Base-by-base conservation (phyloP, 192 early-diverging fungal genomes). In the Paraglomus brasilianum region DNA sequence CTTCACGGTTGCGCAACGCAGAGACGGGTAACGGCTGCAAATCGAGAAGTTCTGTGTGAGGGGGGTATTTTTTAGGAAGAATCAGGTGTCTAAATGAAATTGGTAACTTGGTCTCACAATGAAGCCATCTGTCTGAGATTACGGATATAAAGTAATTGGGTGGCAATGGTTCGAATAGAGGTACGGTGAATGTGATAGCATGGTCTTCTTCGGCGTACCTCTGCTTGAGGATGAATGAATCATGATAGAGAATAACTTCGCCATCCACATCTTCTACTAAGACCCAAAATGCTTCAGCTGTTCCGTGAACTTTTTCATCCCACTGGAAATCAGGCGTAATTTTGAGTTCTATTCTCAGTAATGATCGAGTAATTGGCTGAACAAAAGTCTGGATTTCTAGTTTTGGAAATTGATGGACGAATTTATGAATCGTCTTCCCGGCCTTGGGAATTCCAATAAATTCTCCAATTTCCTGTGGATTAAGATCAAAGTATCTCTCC, bases 101-200 rank as follows among this genome's bases (percentile, higher is more conserved):
- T 5, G 97, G 91, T 66, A 95, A 73, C 9, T 93, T 82, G 13
- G 94, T 95, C 74, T 98, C 96, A 7, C 87, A 89, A 64, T 92
- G 89, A 50, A 99, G 74, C 97, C 97, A 99, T 3, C 95, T 86
- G 77, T 99, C 97, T 40, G 93, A 92, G n/a, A 94, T 79, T 4
- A 98, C 82, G 44, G 82, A 82, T 50, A 99, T 91, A 80, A 96
- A 99, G 77, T 94, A 98, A 75, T 98, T 96, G 15, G 97, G 96
- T 60, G 94, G 94, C 53, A 98, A 75, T 41, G 96, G 95, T 40
- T 98, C 95, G 58, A 83, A 89, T 40, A 99, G 75, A 5, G 93
- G 91, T 0, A 95, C 93, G 1, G 95, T 94, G 67, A 99, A 98
- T 22, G 88, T 87, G 14, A 94, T 83, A 38, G 85, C 64, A 73